Base-by-base conservation (phyloP, 176 grass and related monocot species). In the Poa annua region DNA sequence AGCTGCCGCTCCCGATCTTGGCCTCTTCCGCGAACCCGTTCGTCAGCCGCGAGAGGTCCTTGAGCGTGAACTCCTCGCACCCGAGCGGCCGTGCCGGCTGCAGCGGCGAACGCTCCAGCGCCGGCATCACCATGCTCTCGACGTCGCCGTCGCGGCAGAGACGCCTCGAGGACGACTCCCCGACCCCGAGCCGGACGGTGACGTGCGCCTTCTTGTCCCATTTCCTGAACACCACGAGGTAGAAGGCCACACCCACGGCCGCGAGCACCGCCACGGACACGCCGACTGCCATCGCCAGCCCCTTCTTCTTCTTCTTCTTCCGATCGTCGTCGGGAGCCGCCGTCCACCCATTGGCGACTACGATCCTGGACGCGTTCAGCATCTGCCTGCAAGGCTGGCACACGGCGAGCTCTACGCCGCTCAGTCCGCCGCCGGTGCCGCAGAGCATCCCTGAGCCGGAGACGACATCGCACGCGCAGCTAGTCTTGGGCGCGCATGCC, bases 1-100 rank as follows among this genome's bases (percentile, higher is more conserved):
- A 99, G 72, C 97, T 93, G 7, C 97, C 97, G 16, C 85, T 83
- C 4, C 97, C 97, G 20, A 99, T 87, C 86, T 89, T 91, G 36
- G 53, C 47, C 38, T 78, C 85, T 38, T 90, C 89, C 10, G 91
- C 54, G 68, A 99, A 99, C 4, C 82, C 78, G 25, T 86, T 59
- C 0, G 97, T 96, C 6, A 92, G 74, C 3, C 78, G 78, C 66
- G 78, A 64, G 12, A 99, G 83, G 8, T 80, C 74, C 11, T 60
- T 66, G 20, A 94, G 80, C 60, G 87, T 74, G 87, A 99, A 96
- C 84, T 96, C 89, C 75, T 79, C 85, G 83, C 89, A 94, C 0
- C 77, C 90, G 3, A 87, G 82, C n/a, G 67, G 83, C 14, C 71
- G 73, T 69, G 79, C 68, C 29, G 62, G n/a, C 15, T 35, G 41